phyloP scores from a whole-genome alignment of 176 grass and related monocot species.

The Neostapfia colusana region DNA sequence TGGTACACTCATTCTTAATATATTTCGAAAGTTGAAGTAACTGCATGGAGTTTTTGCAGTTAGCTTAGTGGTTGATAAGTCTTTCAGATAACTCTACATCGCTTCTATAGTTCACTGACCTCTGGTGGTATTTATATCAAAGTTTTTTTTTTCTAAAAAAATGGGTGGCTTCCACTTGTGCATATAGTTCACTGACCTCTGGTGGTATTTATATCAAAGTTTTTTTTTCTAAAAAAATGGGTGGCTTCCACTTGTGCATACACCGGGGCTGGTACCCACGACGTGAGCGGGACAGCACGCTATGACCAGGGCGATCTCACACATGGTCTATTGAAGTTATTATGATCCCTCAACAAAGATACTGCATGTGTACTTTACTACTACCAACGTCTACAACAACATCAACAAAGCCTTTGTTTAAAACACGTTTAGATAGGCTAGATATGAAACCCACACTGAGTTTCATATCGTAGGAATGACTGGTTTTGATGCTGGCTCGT shows the following conservation, averaged over 20 bases:
- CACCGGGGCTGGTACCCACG: too few species aligned
- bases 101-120: constrained; percentile 1
- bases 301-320: too few species aligned
- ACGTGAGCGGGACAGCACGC: too few species aligned
- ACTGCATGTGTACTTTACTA: neutral
- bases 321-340: too few species aligned
- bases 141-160: constrained; percentile 20
- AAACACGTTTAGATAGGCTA: too few species aligned
- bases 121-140: neutral
- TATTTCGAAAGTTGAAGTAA: constrained; percentile 24
- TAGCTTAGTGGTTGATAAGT: constrained; percentile 1
- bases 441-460: too few species aligned
- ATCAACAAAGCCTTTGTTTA: too few species aligned
- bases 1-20: neutral
- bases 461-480: too few species aligned
- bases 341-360: neutral
- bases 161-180: too few species aligned
- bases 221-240: neutral
- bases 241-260: too few species aligned
- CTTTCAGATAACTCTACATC: neutral
- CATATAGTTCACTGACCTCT: neutral
- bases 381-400: too few species aligned
- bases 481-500: too few species aligned
- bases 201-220: constrained; percentile 4
- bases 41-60: constrained; percentile 4